Base-by-base conservation (phyloP, 1,284 basidiomycete species). In the Apiotrichum veenhuisii region DNA sequence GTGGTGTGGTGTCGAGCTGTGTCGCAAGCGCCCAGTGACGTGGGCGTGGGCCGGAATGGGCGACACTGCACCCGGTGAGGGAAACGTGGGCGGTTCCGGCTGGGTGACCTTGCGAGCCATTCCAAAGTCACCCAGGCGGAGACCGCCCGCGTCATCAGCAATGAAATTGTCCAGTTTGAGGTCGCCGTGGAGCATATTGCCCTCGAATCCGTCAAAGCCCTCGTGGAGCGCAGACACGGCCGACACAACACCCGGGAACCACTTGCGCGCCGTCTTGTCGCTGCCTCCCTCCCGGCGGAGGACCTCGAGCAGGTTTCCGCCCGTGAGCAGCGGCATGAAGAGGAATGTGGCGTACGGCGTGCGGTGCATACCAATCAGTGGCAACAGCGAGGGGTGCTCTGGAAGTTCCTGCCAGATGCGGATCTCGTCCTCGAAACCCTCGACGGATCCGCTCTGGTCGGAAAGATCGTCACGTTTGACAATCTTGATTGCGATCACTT, bases 141-240 rank as follows among this genome's bases (percentile, higher is more conserved):
- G 69, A 22, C 44, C 81, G 50, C 89, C 90, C 74, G 83, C 83
- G 68, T 88, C 85, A 74, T 94, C 91, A 55, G 93, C 86, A 51
- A 98, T 83, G 47, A 98, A 86, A 78, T 98, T 98, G 79, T 98
- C 95, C 55, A 97, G 84, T 79, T 98, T 98, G 75, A 98, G 81
- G 77, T 98, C 93, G 64, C 91, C 84, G 78, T 97, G 93, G 52
- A 93, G 86, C 64, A 89, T 83, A 18, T 82, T 79, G 25, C 85
- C 87, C 47, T 84, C 82, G 61, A 73, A 77, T 1, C 65, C 73
- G 10, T 59, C 56, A 50, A 65, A 75, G 0, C 76, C 76, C 45
- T 87, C 84, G 75, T 98, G 94, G 67, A 98, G 78, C 73, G 92
- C 94, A 55, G 85, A 81, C 64, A 97, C 79, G 14, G 91, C 94